A percentile compares a stretch with the other conserved stretches of the same genome.
phyloP scores from a whole-genome alignment of 2,329 filamentous ascomycete genomes.

The Tolypocladium album region DNA sequence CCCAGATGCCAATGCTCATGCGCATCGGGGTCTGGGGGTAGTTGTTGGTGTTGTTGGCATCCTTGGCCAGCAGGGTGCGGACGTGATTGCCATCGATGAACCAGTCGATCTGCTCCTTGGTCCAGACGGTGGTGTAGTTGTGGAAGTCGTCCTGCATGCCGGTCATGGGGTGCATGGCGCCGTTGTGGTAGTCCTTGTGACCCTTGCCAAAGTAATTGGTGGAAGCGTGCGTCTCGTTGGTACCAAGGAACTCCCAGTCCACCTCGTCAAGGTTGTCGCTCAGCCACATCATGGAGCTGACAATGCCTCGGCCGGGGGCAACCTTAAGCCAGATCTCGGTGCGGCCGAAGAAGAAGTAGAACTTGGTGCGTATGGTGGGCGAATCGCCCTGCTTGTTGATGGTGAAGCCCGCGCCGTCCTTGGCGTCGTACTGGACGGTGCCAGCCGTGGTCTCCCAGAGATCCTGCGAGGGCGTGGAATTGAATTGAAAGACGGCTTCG shows the following conservation, averaged over 20 bases:
- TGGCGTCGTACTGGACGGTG: conserved; percentile 46
- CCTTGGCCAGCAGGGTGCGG: conserved; percentile 49
- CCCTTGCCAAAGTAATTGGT: conserved; percentile 78
- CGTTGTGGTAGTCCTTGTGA: conserved; percentile 50
- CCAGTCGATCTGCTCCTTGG: conserved; percentile 53
- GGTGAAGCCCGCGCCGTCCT: conserved; percentile 60
- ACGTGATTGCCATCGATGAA: conserved; percentile 58
- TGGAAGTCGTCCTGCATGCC: conserved; percentile 52
- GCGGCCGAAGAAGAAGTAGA: conserved; percentile 79
- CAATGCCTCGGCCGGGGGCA: conserved; percentile 61
- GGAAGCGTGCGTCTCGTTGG: conserved; percentile 49
- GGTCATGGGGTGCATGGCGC: conserved; percentile 44
- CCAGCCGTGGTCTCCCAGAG: conserved; percentile 63
- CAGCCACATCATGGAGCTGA: conserved; percentile 74
- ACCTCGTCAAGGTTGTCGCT: conserved; percentile 81
- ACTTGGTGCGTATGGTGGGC: conserved; percentile 67
- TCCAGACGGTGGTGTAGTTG: conserved; percentile 72
- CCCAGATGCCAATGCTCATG: conserved; percentile 56
- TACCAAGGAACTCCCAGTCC: conserved; percentile 75
- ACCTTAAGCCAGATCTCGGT: conserved; percentile 72
- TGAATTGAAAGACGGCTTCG: conserved; percentile 53
- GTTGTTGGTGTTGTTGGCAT: conserved; percentile 49
- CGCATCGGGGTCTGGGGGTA: conserved; percentile 73
- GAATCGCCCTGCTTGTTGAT: conserved; percentile 62
- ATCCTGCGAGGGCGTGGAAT: conserved; percentile 43